phyloP scores from a whole-genome alignment of 2,329 filamentous ascomycete genomes.

The Fusarium tuaranense region DNA sequence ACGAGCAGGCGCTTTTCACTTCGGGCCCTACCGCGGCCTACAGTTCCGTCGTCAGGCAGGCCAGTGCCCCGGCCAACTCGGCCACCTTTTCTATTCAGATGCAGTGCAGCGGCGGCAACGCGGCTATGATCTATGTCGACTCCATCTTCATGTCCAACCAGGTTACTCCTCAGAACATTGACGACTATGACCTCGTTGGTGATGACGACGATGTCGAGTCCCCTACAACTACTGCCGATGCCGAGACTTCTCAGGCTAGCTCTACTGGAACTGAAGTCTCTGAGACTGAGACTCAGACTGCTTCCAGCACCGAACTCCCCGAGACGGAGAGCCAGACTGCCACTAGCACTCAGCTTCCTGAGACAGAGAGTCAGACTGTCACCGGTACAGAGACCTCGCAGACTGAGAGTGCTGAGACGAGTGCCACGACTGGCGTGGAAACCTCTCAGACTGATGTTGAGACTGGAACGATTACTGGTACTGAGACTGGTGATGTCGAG shows the following conservation, averaged over 20 bases:
- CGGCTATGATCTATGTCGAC: slow-evolving; percentile 14
- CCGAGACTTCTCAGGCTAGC: not conserved
- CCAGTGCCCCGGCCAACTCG: not conserved
- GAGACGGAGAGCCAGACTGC: not conserved
- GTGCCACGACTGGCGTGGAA: not conserved
- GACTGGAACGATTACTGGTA: not conserved
- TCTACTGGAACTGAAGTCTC: not conserved
- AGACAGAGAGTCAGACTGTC: not conserved
- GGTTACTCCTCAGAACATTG: slow-evolving; percentile 28
- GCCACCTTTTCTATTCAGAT: slow-evolving; percentile 4
- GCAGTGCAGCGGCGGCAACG: not conserved
- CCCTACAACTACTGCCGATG: not conserved
- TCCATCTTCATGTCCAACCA: slow-evolving; percentile 32
- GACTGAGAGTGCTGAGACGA: not conserved
- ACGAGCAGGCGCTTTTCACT: not conserved
- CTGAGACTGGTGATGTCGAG: not conserved
- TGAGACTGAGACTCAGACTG: not conserved
- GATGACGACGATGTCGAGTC: not conserved
- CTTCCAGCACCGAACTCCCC: not conserved
- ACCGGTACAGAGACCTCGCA: not conserved
- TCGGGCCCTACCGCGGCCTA: not conserved
- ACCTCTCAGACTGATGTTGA: not conserved
- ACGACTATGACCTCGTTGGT: slow-evolving; percentile 7
- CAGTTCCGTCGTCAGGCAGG: not conserved
- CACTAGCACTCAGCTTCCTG: not conserved